Conservation (phyloP, 371 early-diverging fungal genomes). For the Thermomucor indicae-seudaticae region DNA sequence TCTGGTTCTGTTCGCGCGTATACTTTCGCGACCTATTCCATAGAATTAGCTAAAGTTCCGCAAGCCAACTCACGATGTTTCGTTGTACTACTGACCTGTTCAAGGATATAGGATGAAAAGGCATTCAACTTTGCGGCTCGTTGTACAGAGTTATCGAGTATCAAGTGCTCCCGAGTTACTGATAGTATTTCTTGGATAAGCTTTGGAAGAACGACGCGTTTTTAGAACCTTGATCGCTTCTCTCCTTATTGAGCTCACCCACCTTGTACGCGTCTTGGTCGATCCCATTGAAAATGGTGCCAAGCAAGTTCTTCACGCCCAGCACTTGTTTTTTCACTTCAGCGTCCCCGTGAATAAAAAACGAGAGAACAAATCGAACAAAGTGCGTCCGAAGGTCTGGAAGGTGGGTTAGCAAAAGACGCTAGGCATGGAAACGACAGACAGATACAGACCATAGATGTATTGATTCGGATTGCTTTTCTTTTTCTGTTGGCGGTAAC, state of each 20-base stretch:
- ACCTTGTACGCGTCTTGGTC: slow-evolving; percentile 63
- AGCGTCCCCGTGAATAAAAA: slow-evolving; percentile 68
- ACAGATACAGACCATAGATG: slow-evolving; percentile 28
- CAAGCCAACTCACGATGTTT: background rate
- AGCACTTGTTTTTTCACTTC: slow-evolving; percentile 65
- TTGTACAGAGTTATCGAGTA: slow-evolving; percentile 61
- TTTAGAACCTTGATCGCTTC: background rate
- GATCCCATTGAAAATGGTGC: slow-evolving; percentile 61
- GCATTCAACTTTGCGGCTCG: slow-evolving; percentile 56
- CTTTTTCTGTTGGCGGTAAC: slow-evolving; percentile 38
- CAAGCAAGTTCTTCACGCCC: slow-evolving; percentile 64
- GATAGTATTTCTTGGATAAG: slow-evolving; percentile 60
- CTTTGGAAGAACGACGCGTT: slow-evolving; percentile 15
- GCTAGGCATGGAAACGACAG: background rate
- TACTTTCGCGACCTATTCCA: slow-evolving; percentile 45
- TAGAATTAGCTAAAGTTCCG: background rate
- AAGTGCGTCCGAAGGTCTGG: slow-evolving; percentile 62
- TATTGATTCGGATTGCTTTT: slow-evolving; percentile 37
- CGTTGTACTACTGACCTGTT: slow-evolving; percentile 33
- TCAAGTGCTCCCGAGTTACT: slow-evolving; percentile 51
- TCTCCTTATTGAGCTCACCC: slow-evolving; percentile 2
- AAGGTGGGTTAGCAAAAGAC: background rate
- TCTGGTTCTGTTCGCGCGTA: slow-evolving; percentile 53
- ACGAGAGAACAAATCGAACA: slow-evolving; percentile 72
- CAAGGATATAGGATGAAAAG: slow-evolving; percentile 66